Conservation (phyloP, 139 green algal species). For the Gonium pectorale region DNA sequence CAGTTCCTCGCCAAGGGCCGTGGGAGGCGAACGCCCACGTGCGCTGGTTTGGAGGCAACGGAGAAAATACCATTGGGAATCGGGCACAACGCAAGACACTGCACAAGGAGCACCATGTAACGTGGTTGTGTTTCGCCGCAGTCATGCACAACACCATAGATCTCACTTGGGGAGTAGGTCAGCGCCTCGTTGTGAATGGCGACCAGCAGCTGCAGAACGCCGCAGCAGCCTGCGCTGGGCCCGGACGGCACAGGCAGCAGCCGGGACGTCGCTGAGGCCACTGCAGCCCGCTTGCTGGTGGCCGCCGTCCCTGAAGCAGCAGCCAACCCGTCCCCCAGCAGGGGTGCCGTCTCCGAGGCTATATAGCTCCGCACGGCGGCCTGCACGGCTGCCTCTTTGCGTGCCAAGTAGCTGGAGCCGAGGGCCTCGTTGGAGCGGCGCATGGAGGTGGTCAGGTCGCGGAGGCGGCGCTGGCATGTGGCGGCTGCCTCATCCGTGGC, state of each 20-base stretch:
- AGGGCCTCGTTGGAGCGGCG: constrained; percentile 40
- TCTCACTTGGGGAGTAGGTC: constrained; percentile 37
- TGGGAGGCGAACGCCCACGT: background rate
- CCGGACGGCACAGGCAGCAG: background rate
- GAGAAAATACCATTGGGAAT: background rate
- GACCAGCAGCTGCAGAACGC: constrained; percentile 27
- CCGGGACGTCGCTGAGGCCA: background rate
- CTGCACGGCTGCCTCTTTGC: constrained; percentile 19
- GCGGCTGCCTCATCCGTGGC: background rate
- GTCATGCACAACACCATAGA: background rate
- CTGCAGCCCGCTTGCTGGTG: background rate
- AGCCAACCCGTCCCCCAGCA: background rate
- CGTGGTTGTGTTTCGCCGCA: no score
- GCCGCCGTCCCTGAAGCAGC: background rate
- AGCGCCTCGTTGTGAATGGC: constrained; percentile 45
- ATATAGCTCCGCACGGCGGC: constrained; percentile 8
- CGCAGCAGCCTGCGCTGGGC: constrained; percentile 18
- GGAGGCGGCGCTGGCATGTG: background rate
- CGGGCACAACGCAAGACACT: background rate
- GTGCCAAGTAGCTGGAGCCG: constrained; percentile 20
- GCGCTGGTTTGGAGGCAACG: background rate
- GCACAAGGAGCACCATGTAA: no score
- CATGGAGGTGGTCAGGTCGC: constrained; percentile 22
- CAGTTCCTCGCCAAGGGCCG: background rate
- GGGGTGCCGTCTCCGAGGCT: background rate